Evolutionary conservation across 345 rosid species (phyloP).

Genomic region (Melastoma malabathricum): DNA sequence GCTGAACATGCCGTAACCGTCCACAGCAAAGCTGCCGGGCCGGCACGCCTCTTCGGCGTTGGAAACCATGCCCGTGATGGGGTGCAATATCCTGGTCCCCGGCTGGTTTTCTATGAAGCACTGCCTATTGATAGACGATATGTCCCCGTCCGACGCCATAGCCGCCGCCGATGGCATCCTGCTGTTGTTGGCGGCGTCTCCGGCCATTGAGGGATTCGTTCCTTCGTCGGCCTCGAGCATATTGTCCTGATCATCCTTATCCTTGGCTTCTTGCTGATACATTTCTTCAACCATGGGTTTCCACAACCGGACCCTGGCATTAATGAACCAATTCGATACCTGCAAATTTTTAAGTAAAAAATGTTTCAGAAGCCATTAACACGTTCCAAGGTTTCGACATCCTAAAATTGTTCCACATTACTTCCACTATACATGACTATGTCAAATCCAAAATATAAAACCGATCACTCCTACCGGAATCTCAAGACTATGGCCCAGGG

Average conservation of each 20-base stretch:
- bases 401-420: too few species aligned
- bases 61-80: constrained; percentile 10
- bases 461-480: too few species aligned
- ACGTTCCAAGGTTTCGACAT: too few species aligned
- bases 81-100: constrained; percentile 12
- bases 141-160: constrained; percentile 37
- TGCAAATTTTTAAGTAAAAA: constrained; percentile 11
- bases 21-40: constrained; percentile 18
- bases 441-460: too few species aligned
- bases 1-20: too few species aligned
- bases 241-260: constrained; percentile 16
- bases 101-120: constrained; percentile 38
- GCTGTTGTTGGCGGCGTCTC: constrained; percentile 17
- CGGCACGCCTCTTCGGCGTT: constrained; percentile 11
- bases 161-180: constrained; percentile 20
- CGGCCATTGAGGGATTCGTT: too few species aligned
- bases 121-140: constrained; percentile 43
- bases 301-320: constrained; percentile 98
- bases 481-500: too few species aligned
- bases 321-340: constrained; percentile 99
- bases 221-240: constrained; percentile 2
- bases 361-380: too few species aligned
- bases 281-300: constrained; percentile 99
- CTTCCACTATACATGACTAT: too few species aligned
- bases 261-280: constrained; percentile 85